Conservation (phyloP, 148 eudicot species). For the Camellia granthamiana region DNA sequence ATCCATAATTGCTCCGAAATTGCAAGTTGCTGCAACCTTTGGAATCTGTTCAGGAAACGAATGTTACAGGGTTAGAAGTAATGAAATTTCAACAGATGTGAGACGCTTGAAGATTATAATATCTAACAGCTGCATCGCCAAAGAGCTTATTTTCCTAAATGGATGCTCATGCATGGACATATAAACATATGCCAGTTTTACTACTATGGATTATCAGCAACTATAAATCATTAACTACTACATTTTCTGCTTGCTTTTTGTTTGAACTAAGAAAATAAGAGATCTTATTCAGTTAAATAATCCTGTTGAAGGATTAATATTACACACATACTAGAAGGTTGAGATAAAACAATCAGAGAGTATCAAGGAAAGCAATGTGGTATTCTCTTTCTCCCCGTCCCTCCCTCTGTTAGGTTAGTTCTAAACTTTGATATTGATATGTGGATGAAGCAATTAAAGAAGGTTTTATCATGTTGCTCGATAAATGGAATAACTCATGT, state of each 20-base stretch:
- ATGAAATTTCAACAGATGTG: not conserved
- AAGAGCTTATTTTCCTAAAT: not conserved
- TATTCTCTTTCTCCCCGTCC: not conserved
- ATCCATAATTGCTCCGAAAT: slow-evolving; percentile 83
- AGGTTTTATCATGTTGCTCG: not conserved
- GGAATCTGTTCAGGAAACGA: slow-evolving; percentile 57
- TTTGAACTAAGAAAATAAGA: not conserved
- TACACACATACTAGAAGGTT: not conserved
- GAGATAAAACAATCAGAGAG: not conserved
- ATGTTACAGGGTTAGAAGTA: not conserved
- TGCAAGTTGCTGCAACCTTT: slow-evolving; percentile 83
- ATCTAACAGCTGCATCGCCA: not conserved
- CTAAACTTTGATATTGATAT: not conserved
- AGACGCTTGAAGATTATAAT: not conserved
- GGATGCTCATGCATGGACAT: not conserved
- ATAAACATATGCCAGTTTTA: not conserved
- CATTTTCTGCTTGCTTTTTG: not conserved
- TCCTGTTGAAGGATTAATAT: not conserved
- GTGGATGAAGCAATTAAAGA: not conserved
- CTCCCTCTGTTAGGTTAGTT: not conserved
- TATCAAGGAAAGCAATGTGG: not conserved
- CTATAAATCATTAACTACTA: no score
- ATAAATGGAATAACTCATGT: not conserved
- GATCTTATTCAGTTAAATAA: not conserved
- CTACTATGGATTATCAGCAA: not conserved